Evolutionary conservation across 2,329 filamentous ascomycete genomes (phyloP), one percentile per base, ranked within the genome.

Genomic region (Zymoseptoria ardabiliae): DNA sequence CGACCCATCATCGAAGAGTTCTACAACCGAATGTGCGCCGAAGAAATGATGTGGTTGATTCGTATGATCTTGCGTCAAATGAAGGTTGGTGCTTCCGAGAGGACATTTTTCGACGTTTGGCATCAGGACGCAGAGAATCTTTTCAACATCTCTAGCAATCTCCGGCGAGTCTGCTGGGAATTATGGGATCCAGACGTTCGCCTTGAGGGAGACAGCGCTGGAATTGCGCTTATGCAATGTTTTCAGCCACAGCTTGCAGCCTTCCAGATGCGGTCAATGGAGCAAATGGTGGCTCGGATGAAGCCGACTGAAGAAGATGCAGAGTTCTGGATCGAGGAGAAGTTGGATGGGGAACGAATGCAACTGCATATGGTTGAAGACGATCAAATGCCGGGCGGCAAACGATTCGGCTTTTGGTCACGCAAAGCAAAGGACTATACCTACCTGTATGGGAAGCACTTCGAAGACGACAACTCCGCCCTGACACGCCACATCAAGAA

Each of bases 301-400:
- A 82, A 84, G 2, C 79, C 82, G 0, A 87, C 84, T 0, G 82
- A 87, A 22, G 85, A 90, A 0, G 86, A 95, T 56, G 79, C 82
- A 0, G 85, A 88, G 8, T 99, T 95, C 70, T 97, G 92, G 91
- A 94, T 97, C 53, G 94, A 99, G 73, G 94, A 99, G 76, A 99
- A 99, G 74, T 79, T 99, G 8, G 94, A 99, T 66, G 94, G 94
- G 1, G 94, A 99, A 75, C 85, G 94, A 23, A 97, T 99, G 87
- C 94, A 99, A 73, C 81, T 99, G 71, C 94, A 99, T 73, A 92
- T 97, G 88, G 75, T 84, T 11, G 80, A 88, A 59, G 90, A 97
- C 65, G 77, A 85, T 3, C 75, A 74, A 0, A 77, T 85, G 0
- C 81, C 84, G 0, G 91, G 91, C 0, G 90, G 90, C 0, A 85